Base-by-base conservation (phyloP, 1,284 basidiomycete genomes). In the Crocinoboletus sp. region DNA sequence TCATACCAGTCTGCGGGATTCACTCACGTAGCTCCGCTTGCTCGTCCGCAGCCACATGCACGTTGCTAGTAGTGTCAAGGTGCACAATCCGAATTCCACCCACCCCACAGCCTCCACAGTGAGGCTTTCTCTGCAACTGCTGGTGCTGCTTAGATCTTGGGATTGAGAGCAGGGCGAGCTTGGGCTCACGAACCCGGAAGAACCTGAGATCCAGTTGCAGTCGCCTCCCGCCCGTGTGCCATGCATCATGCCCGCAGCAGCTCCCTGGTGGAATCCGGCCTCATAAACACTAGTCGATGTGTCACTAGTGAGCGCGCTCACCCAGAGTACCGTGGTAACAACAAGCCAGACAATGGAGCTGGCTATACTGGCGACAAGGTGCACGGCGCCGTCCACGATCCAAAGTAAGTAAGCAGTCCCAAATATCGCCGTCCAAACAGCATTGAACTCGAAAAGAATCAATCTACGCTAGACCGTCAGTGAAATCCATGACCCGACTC, bases 271-370 rank as follows among this genome's bases (percentile, higher is more conserved):
- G 34, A 27, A 24, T 36, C 10, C 25, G 45, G 15, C 38, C 43
- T 32, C 24, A 38, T 46, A 37, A 48, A 24, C 17, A 40, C 2
- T 22, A 22, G 17, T 36, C 28, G 11, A 16, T 9, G 13, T 12
- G 16, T 37, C 20, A 43, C 22, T 17, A 9, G 34, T 15, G 36
- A 19, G 34, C 37, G 19, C 29, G 49, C 43, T 48, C 50, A 82
- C 84, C 85, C 85, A 89, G 57, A 87, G 59, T 5, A 75, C 59
- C 6, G 74, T 69, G 2, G 84, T 84, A 30, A 81, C 57, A 19
- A 78, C 60, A 19, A 88, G 66, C 85, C 85, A 89, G 38, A 82
- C 61, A 13, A 85, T 72, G n/a, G 85, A 88, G 53, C 82, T 84
- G 16, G 85, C 83, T 22, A 88, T 70, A 57, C 77, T 80, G 11